Evolutionary conservation across 257 asterid species (phyloP), one percentile per base, ranked within the genome.

Genomic region (Solanum chilense): DNA sequence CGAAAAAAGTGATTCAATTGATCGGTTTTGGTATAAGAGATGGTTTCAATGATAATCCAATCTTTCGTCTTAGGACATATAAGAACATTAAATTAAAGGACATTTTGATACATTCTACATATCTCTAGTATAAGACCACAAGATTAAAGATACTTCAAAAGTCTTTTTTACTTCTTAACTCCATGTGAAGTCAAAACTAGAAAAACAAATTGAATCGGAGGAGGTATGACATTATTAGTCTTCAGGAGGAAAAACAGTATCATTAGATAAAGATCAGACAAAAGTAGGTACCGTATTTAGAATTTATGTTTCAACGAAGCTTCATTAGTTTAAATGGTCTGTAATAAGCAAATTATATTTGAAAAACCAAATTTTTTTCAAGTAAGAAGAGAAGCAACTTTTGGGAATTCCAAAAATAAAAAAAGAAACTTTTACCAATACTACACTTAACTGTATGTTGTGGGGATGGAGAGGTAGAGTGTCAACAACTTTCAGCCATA

Each of bases 231-330:
- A 69, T 16, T 41, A 5, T 25, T 44, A 77, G 3, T 2, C n/a
- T 42, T 77, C 49, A 25, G 64, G 44, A 77, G 58, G 64, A 77
- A 77, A 77, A 44, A 23, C 23, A 7, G 2, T 41, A 44, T 44
- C 39, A 15, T 44, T 77, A 44, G 15, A 77, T 18, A 73, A 18
- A 37, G 80, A 73, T 37, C 81, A 35, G 8, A 31, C 42, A 70
- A 0, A 70, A 73, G 27, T 73, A 73, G 81, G 49, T 35, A 71
- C 31, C 12, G 12, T 29, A 13, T 29, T 47, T 80, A 16, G 69
- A 80, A 29, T 80, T 45, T 9, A 78, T 78, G 56, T 15, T 27
- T 78, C 84, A 31, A 77, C 84, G 25, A 78, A 44, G 84, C 39
- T 25, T 25, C 5, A 44, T 15, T 78, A 78, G 39, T 44, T 45